Evolutionary conservation across 2,329 filamentous ascomycete species (phyloP).

Genomic region (Taxawa tesnikishii): DNA sequence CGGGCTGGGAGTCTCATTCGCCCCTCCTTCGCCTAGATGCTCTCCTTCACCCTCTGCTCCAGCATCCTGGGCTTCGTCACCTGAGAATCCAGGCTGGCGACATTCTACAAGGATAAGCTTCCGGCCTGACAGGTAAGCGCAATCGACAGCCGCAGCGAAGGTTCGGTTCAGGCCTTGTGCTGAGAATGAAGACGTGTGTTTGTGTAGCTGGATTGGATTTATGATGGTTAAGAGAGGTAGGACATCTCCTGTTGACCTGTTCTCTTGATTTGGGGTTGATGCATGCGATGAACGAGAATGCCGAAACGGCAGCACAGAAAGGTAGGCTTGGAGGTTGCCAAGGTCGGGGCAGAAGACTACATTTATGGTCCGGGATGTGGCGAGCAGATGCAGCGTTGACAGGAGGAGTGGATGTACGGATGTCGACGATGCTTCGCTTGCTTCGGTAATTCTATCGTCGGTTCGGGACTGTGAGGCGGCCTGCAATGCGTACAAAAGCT

Average conservation of each 20-base stretch:
- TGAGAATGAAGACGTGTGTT: constrained; percentile 60
- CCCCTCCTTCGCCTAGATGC: not conserved
- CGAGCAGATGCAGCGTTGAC: constrained; percentile 57
- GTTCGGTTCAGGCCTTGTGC: constrained; percentile 58
- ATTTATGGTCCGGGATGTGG: constrained; percentile 55
- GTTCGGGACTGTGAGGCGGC: not conserved
- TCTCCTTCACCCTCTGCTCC: not conserved
- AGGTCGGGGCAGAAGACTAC: constrained; percentile 64
- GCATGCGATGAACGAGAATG: constrained; percentile 8
- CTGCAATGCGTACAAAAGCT: constrained; percentile 28
- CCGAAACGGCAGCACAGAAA: constrained; percentile 32
- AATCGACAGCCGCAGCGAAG: constrained; percentile 51
- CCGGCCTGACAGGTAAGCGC: constrained; percentile 29
- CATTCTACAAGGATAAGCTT: constrained; percentile 31
- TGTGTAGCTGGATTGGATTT: constrained; percentile 53
- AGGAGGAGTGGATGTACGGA: constrained; percentile 34
- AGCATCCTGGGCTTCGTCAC: not conserved
- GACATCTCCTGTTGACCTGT: not conserved
- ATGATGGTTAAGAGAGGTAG: constrained; percentile 47
- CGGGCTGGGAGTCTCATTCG: constrained; percentile 10
- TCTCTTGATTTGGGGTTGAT: not conserved
- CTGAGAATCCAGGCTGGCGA: constrained; percentile 2
- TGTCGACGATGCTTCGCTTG: constrained; percentile 4
- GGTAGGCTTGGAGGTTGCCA: constrained; percentile 63
- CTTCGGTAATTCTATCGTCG: not conserved